Evolutionary conservation across 768 basidiomycete species (phyloP).

Genomic region (Mycena capillaripes): DNA sequence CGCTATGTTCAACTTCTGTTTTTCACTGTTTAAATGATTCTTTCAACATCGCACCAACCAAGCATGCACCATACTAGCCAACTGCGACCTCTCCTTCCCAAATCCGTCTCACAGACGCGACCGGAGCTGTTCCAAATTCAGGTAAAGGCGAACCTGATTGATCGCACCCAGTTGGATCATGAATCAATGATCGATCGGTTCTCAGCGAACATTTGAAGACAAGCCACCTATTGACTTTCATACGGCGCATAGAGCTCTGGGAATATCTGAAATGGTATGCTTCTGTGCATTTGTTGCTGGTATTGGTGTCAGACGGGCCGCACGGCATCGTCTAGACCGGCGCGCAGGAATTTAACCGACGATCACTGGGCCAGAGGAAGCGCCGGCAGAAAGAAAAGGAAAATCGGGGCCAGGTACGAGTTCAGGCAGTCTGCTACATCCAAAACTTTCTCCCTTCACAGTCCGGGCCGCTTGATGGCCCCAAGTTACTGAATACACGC

Average conservation of each 20-base stretch:
- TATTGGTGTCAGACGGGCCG: no score
- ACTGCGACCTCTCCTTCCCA: conserved; percentile 9
- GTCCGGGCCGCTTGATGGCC: not conserved
- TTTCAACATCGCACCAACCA: no score
- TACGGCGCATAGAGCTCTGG: no score
- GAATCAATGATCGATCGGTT: not conserved
- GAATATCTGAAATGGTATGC: not conserved
- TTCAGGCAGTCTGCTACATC: not conserved
- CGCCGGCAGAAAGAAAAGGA: no score
- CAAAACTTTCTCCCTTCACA: not conserved
- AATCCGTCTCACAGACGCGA: not conserved
- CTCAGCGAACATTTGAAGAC: conserved; percentile 6
- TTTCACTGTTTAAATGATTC: not conserved
- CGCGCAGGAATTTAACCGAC: no score
- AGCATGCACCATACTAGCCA: not conserved
- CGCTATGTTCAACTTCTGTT: not conserved
- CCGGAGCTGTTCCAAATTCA: not conserved
- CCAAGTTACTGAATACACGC: not conserved
- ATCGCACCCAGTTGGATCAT: no score
- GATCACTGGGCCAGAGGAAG: no score
- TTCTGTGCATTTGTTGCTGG: not conserved
- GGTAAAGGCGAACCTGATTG: not conserved
- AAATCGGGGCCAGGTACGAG: no score
- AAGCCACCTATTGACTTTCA: no score
- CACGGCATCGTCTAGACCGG: no score